A percentile compares a stretch with the other conserved stretches of the same genome.
Conservation (phyloP, 495 filamentous ascomycete species). For the Tuber melanosporum region DNA sequence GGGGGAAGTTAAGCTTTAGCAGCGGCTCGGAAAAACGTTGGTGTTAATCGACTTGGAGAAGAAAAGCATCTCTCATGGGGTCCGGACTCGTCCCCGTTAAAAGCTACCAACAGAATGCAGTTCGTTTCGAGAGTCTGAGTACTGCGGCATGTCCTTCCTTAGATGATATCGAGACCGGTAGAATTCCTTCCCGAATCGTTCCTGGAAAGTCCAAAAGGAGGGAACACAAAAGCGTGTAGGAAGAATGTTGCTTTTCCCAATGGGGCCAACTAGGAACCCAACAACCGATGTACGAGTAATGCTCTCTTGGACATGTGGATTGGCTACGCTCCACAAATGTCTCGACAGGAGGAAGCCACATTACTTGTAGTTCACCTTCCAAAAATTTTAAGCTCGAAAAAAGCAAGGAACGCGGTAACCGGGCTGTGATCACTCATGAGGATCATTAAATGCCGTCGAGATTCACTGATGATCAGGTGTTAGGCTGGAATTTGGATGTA, state of each 20-base stretch:
- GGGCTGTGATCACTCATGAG: neutral
- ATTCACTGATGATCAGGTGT: neutral
- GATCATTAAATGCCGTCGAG: neutral
- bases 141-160: neutral
- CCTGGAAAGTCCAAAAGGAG: neutral
- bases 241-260: neutral
- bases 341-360: neutral
- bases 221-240: neutral
- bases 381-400: neutral
- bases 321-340: neutral
- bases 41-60: neutral
- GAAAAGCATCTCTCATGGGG: neutral
- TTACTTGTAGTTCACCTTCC: neutral
- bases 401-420: neutral
- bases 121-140: neutral
- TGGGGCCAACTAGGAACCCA: neutral
- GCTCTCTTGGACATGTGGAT: neutral
- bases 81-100: neutral
- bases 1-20: neutral
- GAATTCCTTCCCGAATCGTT: neutral
- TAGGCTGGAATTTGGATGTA: neutral
- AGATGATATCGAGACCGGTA: neutral
- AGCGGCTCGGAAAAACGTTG: neutral
- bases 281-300: neutral
- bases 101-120: neutral